A percentile compares a stretch with the other conserved stretches of the same genome.
phyloP scores from a whole-genome alignment of 2,329 filamentous ascomycete genomes.

The Pestalotiopsis fici region DNA sequence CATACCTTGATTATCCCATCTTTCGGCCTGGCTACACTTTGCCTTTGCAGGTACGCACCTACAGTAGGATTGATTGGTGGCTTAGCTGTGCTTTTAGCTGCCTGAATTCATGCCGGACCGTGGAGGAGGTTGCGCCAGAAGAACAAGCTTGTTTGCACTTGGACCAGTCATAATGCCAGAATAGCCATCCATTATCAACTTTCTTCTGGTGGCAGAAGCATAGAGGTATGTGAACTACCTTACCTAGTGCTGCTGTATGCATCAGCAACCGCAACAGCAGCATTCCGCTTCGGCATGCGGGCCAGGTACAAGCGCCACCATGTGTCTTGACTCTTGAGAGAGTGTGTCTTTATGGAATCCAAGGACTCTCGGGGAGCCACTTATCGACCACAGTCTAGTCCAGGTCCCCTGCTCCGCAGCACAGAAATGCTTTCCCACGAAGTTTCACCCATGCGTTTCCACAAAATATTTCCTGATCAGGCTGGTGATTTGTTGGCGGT shows the following conservation, averaged over 20 bases:
- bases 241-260: not conserved
- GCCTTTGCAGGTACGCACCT: not conserved
- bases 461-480: not conserved
- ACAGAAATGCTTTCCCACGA: not conserved
- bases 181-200: not conserved
- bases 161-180: constrained; percentile 3
- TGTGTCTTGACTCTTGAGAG: not conserved
- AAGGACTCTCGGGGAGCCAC: constrained; percentile 1
- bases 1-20: not conserved
- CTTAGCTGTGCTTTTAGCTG: not conserved
- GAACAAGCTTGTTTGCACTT: constrained; percentile 7
- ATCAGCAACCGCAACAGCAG: not conserved
- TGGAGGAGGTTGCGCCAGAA: not conserved
- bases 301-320: constrained; percentile 3
- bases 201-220: not conserved
- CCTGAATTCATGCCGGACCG: not conserved
- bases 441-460: constrained; percentile 8
- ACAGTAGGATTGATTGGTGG: not conserved
- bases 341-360: not conserved
- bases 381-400: constrained; percentile 2
- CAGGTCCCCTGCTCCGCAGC: not conserved
- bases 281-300: not conserved
- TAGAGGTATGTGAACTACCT: not conserved
- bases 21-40: not conserved
- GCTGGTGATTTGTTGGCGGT: constrained; percentile 4